Evolutionary conservation across 345 rosid genomes (phyloP), one percentile per base, ranked within the genome.

Genomic region (Alliaria petiolata): DNA sequence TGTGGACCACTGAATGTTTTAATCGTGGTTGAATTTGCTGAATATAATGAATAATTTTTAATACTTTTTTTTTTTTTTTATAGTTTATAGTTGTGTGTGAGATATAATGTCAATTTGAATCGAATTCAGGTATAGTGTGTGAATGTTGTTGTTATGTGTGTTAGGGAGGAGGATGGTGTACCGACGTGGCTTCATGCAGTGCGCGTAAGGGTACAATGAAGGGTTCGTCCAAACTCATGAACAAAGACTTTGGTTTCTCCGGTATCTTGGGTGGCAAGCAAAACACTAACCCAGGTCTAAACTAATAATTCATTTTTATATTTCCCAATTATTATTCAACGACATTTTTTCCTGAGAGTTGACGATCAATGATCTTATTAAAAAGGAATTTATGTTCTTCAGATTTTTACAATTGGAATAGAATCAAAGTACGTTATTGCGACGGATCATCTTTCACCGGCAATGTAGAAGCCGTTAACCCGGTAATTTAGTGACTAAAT

Each of bases 131-230:
- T 26, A 12, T 1, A 51, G 9, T 53, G n/a, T n/a, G 55, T 34
- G 22, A 52, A 52, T 28, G 64, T 25, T 22, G 25, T 22, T 22
- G 25, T 57, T 57, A n/a, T 46, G 19, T 46, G 14, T 39, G 2
- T 10, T 46, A 93, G 98, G 98, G 98, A 79, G 98, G 98, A 70
- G 95, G 95, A 67, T 93, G 99, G 99, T 93, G 99, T 83, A 83
- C 84, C 52, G 83, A 82, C 22, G 69, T 79, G 3, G 80, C 84
- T 35, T 74, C 68, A 17, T 93, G 99, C 66, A 81, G 62, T 66
- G 28, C 50, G 25, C 92, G 99, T 17, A 88, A 75, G 62, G 31
- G 49, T 2, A 89, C 87, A 14, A 86, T 80, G 70, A 79, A 83
- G 76, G 99, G 99, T 67, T 89, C 97, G 15, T 93, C 99, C 2